Conservation (phyloP, 225 moss, liverwort and hornwort genomes). For the Marchantia polymorpha region DNA sequence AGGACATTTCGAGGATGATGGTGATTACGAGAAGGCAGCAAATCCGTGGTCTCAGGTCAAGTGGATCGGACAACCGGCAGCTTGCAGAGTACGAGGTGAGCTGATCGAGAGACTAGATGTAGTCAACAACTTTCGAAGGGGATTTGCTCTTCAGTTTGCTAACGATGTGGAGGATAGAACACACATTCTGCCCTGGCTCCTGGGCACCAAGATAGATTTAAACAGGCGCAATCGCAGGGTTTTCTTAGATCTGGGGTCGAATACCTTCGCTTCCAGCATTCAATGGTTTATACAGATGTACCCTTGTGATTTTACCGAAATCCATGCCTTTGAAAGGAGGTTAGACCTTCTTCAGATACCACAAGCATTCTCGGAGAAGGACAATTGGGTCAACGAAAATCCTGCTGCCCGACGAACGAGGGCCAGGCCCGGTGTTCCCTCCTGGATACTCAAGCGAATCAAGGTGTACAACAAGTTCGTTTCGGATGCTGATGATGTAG, state of each 20-base stretch:
- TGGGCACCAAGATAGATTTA: slow-evolving; percentile 63
- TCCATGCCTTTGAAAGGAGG: slow-evolving; percentile 69
- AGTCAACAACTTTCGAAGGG: slow-evolving; percentile 71
- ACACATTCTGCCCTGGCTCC: slow-evolving; percentile 80
- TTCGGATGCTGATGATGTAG: slow-evolving; percentile 47
- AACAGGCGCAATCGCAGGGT: slow-evolving; percentile 63
- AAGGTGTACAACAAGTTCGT: slow-evolving; percentile 59
- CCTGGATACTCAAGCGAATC: slow-evolving; percentile 78
- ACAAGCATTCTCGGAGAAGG: slow-evolving; percentile 31
- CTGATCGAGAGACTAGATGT: slow-evolving; percentile 70
- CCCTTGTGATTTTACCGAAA: slow-evolving; percentile 88
- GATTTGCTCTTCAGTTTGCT: slow-evolving; percentile 59
- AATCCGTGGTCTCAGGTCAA: slow-evolving; percentile 64
- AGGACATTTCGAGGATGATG: slow-evolving; percentile 37
- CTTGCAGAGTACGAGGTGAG: slow-evolving; percentile 66
- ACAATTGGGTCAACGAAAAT: slow-evolving; percentile 45
- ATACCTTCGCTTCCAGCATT: slow-evolving; percentile 73
- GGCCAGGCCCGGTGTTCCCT: slow-evolving; percentile 48
- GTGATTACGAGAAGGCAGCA: slow-evolving; percentile 5
- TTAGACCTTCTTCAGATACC: slow-evolving; percentile 49
- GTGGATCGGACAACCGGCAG: slow-evolving; percentile 75
- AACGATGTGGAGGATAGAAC: slow-evolving; percentile 72
- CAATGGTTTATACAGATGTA: slow-evolving; percentile 88
- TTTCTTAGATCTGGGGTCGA: slow-evolving; percentile 76
- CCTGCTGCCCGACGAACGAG: slow-evolving; percentile 40